phyloP scores from a whole-genome alignment of 2,329 filamentous ascomycete species.

The Teratosphaeria pseudoeucalypti region DNA sequence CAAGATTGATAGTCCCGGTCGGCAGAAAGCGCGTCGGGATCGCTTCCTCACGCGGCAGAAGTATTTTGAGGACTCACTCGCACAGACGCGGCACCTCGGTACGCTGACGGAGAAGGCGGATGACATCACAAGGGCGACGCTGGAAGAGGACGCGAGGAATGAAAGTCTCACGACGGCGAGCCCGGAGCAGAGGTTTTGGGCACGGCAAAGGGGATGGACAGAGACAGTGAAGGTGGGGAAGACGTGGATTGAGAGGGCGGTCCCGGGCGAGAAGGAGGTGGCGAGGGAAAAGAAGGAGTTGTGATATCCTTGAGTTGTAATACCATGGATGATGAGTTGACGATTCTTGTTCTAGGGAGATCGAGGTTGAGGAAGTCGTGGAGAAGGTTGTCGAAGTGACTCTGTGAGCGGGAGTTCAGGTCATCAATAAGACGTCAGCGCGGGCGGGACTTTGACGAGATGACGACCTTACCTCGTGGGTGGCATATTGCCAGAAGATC shows the following conservation, averaged over 20 bases:
- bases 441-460: too few relatives aligned
- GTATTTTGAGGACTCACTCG: conserved; percentile 64
- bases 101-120: conserved; percentile 34
- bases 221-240: conserved; percentile 43
- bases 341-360: neutral
- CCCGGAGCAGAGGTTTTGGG: conserved; percentile 44
- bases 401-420: neutral
- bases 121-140: conserved; percentile 53
- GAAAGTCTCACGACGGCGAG: conserved; percentile 32
- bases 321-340: neutral
- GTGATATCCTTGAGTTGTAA: conserved; percentile 3
- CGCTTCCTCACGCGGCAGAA: conserved; percentile 70
- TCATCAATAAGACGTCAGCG: too few relatives aligned
- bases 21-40: conserved; percentile 75
- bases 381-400: neutral
- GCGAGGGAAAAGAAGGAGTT: conserved; percentile 25
- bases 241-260: conserved; percentile 37
- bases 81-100: conserved; percentile 39
- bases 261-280: conserved; percentile 12
- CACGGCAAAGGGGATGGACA: conserved; percentile 37
- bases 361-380: neutral
- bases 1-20: conserved; percentile 75
- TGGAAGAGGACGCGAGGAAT: conserved; percentile 49
- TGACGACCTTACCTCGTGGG: too few relatives aligned
- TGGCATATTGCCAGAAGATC: too few relatives aligned